Evolutionary conservation across 2,329 filamentous ascomycete genomes (phyloP), one percentile per base, ranked within the genome.

Genomic region (Hypoxylon sp.): DNA sequence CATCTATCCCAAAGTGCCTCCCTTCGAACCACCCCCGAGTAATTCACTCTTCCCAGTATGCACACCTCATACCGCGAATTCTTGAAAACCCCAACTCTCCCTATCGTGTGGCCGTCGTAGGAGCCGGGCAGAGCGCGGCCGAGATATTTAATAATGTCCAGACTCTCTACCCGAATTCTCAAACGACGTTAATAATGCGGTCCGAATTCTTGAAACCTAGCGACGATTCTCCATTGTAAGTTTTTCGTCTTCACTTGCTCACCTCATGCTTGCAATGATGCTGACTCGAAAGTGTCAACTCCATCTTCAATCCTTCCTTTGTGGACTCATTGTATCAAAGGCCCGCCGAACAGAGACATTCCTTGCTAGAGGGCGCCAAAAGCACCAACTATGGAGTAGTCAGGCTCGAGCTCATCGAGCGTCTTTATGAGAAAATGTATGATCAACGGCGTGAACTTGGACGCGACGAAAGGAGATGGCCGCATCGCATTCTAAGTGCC

Each of bases 321-420:
- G 90, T 97, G 31, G 92, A 97, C 78, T 85, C 85, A 48, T 88
- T 97, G 73, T 98, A 90, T 82, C 83, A 87, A 53, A 89, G 91
- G 72, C 84, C 91, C 0, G 82, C 89, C 0, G 83, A 85, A 48
- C 84, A 90, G 68, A 91, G 94, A 53, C 82, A 86, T 65, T 79
- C 80, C 68, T 77, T 88, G 32, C 78, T 97, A 56, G 82, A 85
- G 15, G 89, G 90, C 57, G 93, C 97, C 73, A 91, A 92, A 66
- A 90, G 89, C 31, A 98, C 95, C 67, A 98, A 98, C 83, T 98
- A 98, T 79, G 92, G 93, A 57, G 95, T 98, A 3, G 95, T 99
- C 2, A 90, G 95, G 6, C 87, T 97, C n/a, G 89, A 93, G 72
- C 87, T 98, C 55, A 92, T 98, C 64, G 95, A 98, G 80, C 88